phyloP scores from a whole-genome alignment of 139 green algal species.

The Coccomyxa sp. region DNA sequence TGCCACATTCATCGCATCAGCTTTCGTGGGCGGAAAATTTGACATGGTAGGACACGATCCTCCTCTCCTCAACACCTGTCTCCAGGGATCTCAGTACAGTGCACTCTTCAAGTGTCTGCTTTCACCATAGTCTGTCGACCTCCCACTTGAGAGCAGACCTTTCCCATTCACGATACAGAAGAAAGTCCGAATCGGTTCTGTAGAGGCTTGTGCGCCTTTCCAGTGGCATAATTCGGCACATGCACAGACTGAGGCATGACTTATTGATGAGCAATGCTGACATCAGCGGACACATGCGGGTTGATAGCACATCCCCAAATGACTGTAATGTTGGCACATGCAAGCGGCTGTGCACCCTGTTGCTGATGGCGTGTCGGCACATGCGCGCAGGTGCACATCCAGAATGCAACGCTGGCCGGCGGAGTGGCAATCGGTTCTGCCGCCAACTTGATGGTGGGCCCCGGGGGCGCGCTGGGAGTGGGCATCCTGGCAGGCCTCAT shows the following conservation, averaged over 20 bases:
- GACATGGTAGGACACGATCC: slow-evolving; percentile 30
- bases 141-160: too few species aligned
- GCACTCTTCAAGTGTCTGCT: not conserved
- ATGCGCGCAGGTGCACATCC: slow-evolving; percentile 34
- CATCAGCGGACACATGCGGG: too few species aligned
- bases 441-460: slow-evolving; percentile 37
- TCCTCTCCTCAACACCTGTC: not conserved
- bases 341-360: not conserved
- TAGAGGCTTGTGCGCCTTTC: too few species aligned
- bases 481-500: slow-evolving; percentile 44
- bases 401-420: slow-evolving; percentile 56
- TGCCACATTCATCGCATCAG: slow-evolving; percentile 36
- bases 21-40: slow-evolving; percentile 29
- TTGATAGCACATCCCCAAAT: not conserved
- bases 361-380: not conserved
- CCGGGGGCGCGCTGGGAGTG: slow-evolving; percentile 37
- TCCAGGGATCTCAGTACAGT: not conserved
- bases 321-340: not conserved
- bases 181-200: too few species aligned
- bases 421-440: slow-evolving; percentile 61
- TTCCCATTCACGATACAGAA: too few species aligned
- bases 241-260: too few species aligned
- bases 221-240: too few species aligned
- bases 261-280: too few species aligned
- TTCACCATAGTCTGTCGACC: not conserved